Conservation (phyloP, 306 rosid genomes). For the Luffa aegyptiaca region DNA sequence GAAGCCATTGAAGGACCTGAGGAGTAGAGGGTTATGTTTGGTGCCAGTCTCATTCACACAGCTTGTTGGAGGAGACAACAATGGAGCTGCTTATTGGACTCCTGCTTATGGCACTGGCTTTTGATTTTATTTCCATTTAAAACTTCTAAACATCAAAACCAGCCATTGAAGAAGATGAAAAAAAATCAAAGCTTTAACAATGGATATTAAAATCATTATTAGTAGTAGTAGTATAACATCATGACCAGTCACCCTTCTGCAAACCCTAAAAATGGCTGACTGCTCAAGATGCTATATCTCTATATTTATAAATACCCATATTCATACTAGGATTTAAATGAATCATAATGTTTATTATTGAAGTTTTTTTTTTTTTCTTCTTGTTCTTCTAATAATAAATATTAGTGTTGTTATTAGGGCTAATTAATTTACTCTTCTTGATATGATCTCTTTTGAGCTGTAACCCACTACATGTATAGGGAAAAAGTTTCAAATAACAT, state of each 20-base stretch:
- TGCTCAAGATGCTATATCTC: conserved; percentile 54
- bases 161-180: neutral
- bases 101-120: conserved; percentile 46
- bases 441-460: neutral
- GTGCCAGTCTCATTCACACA: conserved; percentile 75
- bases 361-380: neutral
- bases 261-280: conserved; percentile 36
- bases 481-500: neutral
- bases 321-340: neutral
- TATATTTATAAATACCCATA: neutral
- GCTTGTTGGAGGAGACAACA: conserved; percentile 54
- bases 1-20: conserved; percentile 37
- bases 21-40: conserved; percentile 78
- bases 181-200: neutral
- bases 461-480: neutral
- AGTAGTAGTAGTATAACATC: conserved; percentile 35
- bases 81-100: conserved; percentile 82
- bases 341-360: neutral
- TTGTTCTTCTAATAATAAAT: neutral
- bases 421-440: neutral
- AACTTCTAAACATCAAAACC: neutral
- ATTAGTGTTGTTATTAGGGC: neutral
- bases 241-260: conserved; percentile 52
- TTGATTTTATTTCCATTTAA: neutral
- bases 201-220: neutral